A percentile compares a stretch with the other conserved stretches of the same genome.
phyloP scores from a whole-genome alignment of 345 rosid species.

The Murraya paniculata region DNA sequence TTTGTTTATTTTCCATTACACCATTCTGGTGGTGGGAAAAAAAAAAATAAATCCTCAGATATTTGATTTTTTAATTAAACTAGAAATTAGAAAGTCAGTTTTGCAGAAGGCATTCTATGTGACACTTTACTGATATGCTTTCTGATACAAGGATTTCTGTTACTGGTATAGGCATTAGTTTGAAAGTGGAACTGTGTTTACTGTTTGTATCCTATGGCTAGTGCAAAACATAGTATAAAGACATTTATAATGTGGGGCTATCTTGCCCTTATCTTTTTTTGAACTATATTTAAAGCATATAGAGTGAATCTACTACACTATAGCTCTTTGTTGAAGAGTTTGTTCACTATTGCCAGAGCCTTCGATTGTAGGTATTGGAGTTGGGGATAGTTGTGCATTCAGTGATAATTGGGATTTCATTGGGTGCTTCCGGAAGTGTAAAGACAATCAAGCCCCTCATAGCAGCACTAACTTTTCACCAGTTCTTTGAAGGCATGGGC shows the following conservation, averaged over 20 bases:
- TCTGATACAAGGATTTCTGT: no score
- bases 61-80: no score
- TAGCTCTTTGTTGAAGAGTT: no score
- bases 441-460: conserved; percentile 59
- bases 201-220: not conserved
- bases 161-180: not conserved
- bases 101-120: not conserved
- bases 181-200: not conserved
- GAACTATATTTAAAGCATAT: not conserved
- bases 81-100: not conserved
- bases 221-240: not conserved
- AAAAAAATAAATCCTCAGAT: no score
- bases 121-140: not conserved
- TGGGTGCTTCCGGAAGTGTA: conserved; percentile 54
- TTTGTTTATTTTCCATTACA: not conserved
- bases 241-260: not conserved
- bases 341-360: no score
- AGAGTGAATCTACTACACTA: no score
- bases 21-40: not conserved
- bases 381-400: conserved; percentile 72
- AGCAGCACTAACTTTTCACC: conserved; percentile 67
- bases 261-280: not conserved
- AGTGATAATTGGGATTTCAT: conserved; percentile 56
- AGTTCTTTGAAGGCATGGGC: conserved; percentile 77
- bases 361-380: conserved; percentile 46